A percentile compares a stretch with the other conserved stretches of the same genome.
These are phyloP conservation scores for Xerocomus brunneocitrinus DNA, from an alignment of 768 basidiomycete genomes.

Conservation along the genomic window DNA sequence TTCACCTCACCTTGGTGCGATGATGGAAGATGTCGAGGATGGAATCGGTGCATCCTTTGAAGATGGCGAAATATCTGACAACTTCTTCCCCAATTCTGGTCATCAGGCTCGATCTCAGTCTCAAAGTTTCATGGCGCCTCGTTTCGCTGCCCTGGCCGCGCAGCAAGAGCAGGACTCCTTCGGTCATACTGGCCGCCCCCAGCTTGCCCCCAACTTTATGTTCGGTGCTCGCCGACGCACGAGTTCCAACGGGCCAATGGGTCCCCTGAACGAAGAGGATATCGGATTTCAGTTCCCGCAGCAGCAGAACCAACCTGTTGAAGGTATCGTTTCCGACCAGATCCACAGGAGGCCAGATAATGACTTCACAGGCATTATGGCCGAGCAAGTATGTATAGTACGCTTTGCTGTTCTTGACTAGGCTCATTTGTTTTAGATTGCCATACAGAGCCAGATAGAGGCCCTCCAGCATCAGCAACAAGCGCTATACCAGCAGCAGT, in stretches of 20 bases:
- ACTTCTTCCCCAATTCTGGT: conserved; percentile 42
- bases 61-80: conserved; percentile 76
- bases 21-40: conserved; percentile 81
- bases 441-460: conserved; percentile 87
- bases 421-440: conserved; percentile 52
- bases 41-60: conserved; percentile 48
- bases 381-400: conserved; percentile 72
- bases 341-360: conserved; percentile 56
- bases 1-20: conserved; percentile 75
- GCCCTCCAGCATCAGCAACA: conserved; percentile 88
- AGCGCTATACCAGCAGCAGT: conserved; percentile 83
- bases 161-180: conserved; percentile 62
- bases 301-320: conserved; percentile 39
- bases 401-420: conserved; percentile 1
- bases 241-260: conserved; percentile 51
- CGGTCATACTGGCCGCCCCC: conserved; percentile 77
- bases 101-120: conserved; percentile 74
- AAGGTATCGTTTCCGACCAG: conserved; percentile 29
- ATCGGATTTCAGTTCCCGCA: conserved; percentile 80
- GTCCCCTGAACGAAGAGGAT: conserved; percentile 77
- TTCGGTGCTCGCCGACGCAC: conserved; percentile 67
- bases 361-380: conserved; percentile 88
- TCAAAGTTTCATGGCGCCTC: conserved; percentile 83
- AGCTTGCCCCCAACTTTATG: conserved; percentile 88
- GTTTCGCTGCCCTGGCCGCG: conserved; percentile 76